These are phyloP conservation scores for Eucalyptus tenuipes DNA, from an alignment of 345 rosid species.

Conservation along the genomic window DNA sequence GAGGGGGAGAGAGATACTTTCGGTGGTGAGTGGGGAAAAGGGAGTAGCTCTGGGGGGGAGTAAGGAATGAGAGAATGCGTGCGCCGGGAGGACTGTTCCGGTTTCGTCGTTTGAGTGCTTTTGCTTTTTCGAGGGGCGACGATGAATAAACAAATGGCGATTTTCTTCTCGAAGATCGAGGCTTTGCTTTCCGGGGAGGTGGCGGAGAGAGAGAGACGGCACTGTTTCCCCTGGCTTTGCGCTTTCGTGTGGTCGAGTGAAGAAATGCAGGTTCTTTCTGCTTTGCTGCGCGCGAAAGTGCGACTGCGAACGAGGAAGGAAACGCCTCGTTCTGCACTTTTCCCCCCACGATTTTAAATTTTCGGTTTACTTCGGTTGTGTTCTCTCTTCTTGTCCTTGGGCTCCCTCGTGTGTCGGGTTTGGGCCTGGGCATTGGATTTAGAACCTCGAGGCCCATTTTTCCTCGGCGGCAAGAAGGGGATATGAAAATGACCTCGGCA, in stretches of 20 bases:
- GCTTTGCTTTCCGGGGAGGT: too few relatives aligned
- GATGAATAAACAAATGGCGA: too few relatives aligned
- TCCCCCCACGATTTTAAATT: too few relatives aligned
- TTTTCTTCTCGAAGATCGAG: too few relatives aligned
- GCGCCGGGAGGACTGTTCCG: too few relatives aligned
- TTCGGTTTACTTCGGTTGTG: not conserved
- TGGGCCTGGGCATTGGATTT: not conserved
- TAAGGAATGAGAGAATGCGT: slow-evolving; percentile 25
- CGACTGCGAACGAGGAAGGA: not conserved
- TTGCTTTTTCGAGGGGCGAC: too few relatives aligned
- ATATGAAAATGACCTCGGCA: not conserved
- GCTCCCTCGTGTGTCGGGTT: not conserved
- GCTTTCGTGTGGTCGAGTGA: too few relatives aligned
- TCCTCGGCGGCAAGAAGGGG: not conserved
- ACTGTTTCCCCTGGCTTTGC: too few relatives aligned
- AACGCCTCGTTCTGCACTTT: too few relatives aligned
- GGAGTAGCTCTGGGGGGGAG: slow-evolving; percentile 39
- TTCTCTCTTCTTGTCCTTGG: not conserved
- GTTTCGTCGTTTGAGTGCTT: too few relatives aligned
- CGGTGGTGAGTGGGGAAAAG: slow-evolving; percentile 48
- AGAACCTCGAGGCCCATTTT: not conserved
- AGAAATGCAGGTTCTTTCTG: too few relatives aligned
- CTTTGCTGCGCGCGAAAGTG: not conserved
- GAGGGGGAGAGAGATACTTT: slow-evolving; percentile 28
- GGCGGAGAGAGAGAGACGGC: too few relatives aligned